Conservation (phyloP, 2,329 filamentous ascomycete genomes). For the Myriangium duriaei region DNA sequence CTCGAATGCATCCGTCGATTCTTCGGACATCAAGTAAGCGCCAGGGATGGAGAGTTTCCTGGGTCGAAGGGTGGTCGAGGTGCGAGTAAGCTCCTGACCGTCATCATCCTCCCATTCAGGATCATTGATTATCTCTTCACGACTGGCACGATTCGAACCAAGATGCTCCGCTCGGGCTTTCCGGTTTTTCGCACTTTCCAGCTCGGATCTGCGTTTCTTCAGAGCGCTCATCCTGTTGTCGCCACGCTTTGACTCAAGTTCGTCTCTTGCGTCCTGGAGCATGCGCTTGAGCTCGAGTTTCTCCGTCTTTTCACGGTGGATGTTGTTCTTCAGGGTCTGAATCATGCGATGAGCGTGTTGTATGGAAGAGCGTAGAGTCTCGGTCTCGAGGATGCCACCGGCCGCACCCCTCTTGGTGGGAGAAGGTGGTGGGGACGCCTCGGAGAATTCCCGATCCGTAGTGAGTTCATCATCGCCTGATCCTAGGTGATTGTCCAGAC, state of each 20-base stretch:
- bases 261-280: slow-evolving; percentile 88
- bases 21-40: slow-evolving; percentile 23
- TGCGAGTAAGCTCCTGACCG: slow-evolving; percentile 45
- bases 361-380: slow-evolving; percentile 87
- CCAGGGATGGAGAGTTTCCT: slow-evolving; percentile 7
- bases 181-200: slow-evolving; percentile 52
- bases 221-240: slow-evolving; percentile 37
- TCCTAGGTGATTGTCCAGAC: slow-evolving; percentile 35
- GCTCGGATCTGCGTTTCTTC: slow-evolving; percentile 50
- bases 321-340: slow-evolving; percentile 84
- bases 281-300: slow-evolving; percentile 92
- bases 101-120: slow-evolving; percentile 82
- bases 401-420: slow-evolving; percentile 85
- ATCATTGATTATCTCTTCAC: slow-evolving; percentile 73
- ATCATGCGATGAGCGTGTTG: slow-evolving; percentile 94
- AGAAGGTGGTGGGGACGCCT: slow-evolving; percentile 81
- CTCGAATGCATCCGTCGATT: slow-evolving; percentile 53
- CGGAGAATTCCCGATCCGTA: slow-evolving; percentile 51
- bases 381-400: slow-evolving; percentile 83
- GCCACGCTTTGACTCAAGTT: slow-evolving; percentile 57
- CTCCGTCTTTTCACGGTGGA: slow-evolving; percentile 96
- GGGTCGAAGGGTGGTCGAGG: slow-evolving; percentile 1
- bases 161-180: slow-evolving; percentile 66
- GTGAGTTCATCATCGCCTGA: slow-evolving; percentile 49
- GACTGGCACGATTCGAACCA: slow-evolving; percentile 59